These are phyloP conservation scores for Sugiyamaella smithiae DNA, from an alignment of 805 yeast genomes.

Conservation along the genomic window DNA sequence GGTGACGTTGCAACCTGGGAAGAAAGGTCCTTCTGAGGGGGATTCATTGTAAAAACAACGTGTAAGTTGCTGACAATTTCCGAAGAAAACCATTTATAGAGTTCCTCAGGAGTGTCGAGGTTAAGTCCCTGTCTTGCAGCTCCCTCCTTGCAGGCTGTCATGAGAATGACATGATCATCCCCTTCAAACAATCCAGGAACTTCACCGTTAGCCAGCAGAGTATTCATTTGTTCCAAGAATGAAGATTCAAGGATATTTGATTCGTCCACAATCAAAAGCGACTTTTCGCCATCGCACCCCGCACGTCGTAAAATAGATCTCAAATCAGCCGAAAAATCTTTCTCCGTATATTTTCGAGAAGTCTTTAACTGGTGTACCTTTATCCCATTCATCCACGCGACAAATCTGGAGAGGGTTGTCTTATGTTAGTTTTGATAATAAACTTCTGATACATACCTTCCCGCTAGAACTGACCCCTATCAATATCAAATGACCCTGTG, in stretches of 20 bases:
- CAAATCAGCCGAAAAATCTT: conserved; percentile 66
- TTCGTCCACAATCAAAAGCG: conserved; percentile 78
- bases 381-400: conserved; percentile 87
- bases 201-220: conserved; percentile 89
- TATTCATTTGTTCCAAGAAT: conserved; percentile 88
- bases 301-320: conserved; percentile 50
- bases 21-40: conserved; percentile 40
- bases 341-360: conserved; percentile 49
- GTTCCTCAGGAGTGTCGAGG: conserved; percentile 65
- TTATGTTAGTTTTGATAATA: conserved; percentile 10
- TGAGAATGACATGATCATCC: conserved; percentile 56
- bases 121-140: conserved; percentile 58
- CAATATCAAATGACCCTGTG: conserved; percentile 86
- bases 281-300: conserved; percentile 54
- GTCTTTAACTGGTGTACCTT: conserved; percentile 57
- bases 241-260: conserved; percentile 71
- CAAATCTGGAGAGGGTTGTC: conserved; percentile 71
- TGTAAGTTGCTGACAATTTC: conserved; percentile 73
- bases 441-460: conserved; percentile 36
- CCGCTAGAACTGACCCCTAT: conserved; percentile 85
- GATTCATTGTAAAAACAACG: conserved; percentile 73
- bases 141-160: conserved; percentile 54
- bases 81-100: conserved; percentile 68
- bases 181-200: conserved; percentile 84
- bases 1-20: conserved; percentile 69